These are phyloP conservation scores for Exutisphaerella laricina DNA, from an alignment of 2,329 filamentous ascomycete species.

Conservation along the genomic window DNA sequence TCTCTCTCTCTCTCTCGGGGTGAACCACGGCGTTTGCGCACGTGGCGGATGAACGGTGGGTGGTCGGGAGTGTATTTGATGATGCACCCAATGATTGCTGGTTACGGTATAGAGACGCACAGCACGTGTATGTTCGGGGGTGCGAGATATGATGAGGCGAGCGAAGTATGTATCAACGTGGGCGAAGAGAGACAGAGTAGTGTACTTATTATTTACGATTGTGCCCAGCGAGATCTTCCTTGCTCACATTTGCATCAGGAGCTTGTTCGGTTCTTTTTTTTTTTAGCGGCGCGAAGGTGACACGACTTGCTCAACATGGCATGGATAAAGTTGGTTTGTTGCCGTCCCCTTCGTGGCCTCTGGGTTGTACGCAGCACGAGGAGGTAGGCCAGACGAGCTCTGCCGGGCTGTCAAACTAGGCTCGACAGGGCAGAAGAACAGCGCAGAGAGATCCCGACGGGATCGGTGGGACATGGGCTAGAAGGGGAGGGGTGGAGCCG, in stretches of 20 bases:
- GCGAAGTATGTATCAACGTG: not conserved
- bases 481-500: no score
- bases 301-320: not conserved
- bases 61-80: slow-evolving; percentile 1
- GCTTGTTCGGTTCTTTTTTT: no score
- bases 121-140: no score
- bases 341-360: no score
- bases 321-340: not conserved
- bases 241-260: no score
- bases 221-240: no score
- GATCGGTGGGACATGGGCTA: no score
- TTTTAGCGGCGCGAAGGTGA: not conserved
- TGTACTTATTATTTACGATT: not conserved
- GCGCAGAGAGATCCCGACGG: not conserved
- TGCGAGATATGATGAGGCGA: slow-evolving; percentile 2
- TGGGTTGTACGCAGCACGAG: no score
- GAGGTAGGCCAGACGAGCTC: not conserved
- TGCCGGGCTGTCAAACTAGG: no score
- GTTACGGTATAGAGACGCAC: not conserved
- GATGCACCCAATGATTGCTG: slow-evolving; percentile 5
- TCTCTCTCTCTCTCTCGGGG: no score
- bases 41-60: not conserved
- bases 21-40: not conserved
- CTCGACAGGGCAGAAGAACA: not conserved
- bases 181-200: not conserved